Evolutionary conservation across 805 yeast species (phyloP).

Genomic region (Saccharomycopsis fibuligera): DNA sequence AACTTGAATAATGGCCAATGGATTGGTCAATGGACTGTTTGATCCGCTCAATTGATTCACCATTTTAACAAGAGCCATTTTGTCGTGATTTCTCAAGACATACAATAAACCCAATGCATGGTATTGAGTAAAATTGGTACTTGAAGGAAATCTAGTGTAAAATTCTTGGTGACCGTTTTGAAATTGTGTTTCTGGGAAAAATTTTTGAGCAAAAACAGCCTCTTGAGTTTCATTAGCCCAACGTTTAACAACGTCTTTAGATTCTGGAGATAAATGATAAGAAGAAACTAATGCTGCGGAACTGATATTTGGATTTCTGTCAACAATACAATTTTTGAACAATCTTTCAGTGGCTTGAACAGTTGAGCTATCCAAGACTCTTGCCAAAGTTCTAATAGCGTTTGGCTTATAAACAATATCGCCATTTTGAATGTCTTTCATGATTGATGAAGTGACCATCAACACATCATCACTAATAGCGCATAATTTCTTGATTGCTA

Average conservation of each 20-base stretch:
- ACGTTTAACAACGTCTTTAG: constrained; percentile 87
- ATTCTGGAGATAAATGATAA: constrained; percentile 82
- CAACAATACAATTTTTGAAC: constrained; percentile 89
- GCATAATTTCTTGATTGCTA: constrained; percentile 89
- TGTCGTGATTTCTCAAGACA: constrained; percentile 82
- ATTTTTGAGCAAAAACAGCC: constrained; percentile 57
- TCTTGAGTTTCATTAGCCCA: constrained; percentile 94
- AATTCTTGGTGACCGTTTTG: constrained; percentile 22
- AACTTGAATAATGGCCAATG: constrained; percentile 79
- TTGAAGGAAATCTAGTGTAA: constrained; percentile 43
- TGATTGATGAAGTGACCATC: constrained; percentile 96
- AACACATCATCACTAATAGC: constrained; percentile 82
- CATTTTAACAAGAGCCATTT: constrained; percentile 88
- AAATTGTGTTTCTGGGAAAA: constrained; percentile 30
- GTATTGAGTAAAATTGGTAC: constrained; percentile 84
- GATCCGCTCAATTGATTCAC: constrained; percentile 64
- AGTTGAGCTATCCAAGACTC: constrained; percentile 84
- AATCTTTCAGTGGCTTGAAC: constrained; percentile 91
- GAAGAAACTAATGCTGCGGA: constrained; percentile 93
- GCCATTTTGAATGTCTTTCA: constrained; percentile 94
- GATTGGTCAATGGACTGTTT: constrained; percentile 61
- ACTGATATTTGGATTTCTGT: constrained; percentile 76
- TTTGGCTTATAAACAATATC: constrained; percentile 84
- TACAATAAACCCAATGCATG: constrained; percentile 91
- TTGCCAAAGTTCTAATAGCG: constrained; percentile 85